Evolutionary conservation across 805 yeast genomes (phyloP), one percentile per base, ranked within the genome.

Genomic region (Blastobotrys muscicola): DNA sequence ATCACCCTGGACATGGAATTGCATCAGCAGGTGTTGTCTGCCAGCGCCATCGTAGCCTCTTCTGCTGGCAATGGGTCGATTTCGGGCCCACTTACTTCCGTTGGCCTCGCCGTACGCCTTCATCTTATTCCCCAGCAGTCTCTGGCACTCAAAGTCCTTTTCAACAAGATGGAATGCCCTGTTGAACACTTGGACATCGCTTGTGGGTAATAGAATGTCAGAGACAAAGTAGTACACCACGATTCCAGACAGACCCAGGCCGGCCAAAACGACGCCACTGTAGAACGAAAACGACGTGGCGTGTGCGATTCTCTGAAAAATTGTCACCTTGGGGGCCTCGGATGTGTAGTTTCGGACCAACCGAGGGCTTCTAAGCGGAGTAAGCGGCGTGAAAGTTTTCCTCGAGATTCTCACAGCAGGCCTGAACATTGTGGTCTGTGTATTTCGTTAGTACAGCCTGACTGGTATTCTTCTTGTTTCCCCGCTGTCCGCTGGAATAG

Each of bases 101-200:
- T 76, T 63, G 6, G 70, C 61, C 52, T 83, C 94, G 38, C 96
- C 95, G 56, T 83, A 82, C 0, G 95, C 96, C 58, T 82, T 82
- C 42, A 89, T 67, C 56, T 85, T 74, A 43, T 71, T 74, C 2
- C 74, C 73, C 33, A 89, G 66, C 29, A 79, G 60, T 50, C 69
- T 65, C 52, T 79, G 79, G 2, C 82, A 80, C 33, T 60, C 61
- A 39, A 71, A 71, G 60, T 82, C 85, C 46, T 80, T 68, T 57
- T 89, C 90, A 33, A 86, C 75, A 53, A 84, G 65, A 9, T 76
- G 73, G 29, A 87, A 87, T 2, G 94, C 94, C 53, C 85, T 75
- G 65, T 89, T 87, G 68, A 89, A 89, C 2, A 94, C 77, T 50
- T 82, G 83, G 0, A 95, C 89, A 58, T 89, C 96, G 16, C 95